Base-by-base conservation (phyloP, 2,329 filamentous ascomycete species). In the Penicillium capsulatum region DNA sequence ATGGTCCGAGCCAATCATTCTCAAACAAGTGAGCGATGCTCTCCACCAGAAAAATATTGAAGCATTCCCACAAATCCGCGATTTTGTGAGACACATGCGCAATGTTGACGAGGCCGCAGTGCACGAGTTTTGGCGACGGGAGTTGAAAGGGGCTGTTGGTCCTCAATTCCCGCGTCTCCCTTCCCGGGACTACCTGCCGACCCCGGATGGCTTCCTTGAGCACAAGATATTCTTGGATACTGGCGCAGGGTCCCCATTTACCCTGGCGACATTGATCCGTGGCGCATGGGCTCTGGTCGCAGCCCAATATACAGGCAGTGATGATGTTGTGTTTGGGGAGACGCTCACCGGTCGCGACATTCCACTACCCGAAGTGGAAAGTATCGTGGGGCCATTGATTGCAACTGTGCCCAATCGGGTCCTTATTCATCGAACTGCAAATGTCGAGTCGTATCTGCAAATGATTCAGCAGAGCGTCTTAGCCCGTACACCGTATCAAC, bases 81-180 rank as follows among this genome's bases (percentile, higher is more conserved):
- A 70, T 28, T 76, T 76, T 42, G 68, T 76, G 50, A 69, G 67
- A 43, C 69, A 71, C 38, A 55, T 76, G n/a, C 60, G 48, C 3
- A 61, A 67, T 17, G 64, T 64, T 8, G 65, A 75, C 36, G 62
- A 67, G 14, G 40, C 45, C 1, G 58, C 61, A 6, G 64, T 67
- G 46, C 56, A 70, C 33, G 55, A 66, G 3, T 77, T 71, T 51
- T 78, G 75, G 75, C 62, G 59, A 29, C 51, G 60, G 10, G 64
- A 72, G 42, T 55, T 77, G 31, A 46, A 68, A 20, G 69, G 67
- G 9, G 68, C 70, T 3, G 63, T 63, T 20, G 69, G 68, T 2
- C 65, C 69, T 33, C 72, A 75, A 31, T 77, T 76, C 43, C 75
- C 74, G 9, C 59, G 60, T 29, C 54, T 75, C 1, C 73, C 74